Base-by-base conservation (phyloP, 2,329 filamentous ascomycete species). In the Ascochyta viciae-villosae region DNA sequence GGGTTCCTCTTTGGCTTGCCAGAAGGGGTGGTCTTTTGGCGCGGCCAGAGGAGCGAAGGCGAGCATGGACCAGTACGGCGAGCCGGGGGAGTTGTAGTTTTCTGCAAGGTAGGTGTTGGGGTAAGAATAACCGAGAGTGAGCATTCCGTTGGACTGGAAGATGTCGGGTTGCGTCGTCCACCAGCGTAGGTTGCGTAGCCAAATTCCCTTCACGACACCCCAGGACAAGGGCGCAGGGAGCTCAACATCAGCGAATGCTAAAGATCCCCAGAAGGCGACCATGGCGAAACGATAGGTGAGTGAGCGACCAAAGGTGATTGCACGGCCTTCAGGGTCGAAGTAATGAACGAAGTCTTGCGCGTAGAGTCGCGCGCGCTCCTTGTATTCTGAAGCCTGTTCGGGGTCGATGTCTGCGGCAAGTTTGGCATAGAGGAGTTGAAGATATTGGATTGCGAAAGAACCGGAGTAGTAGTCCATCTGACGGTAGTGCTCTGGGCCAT, bases 401-500 rank as follows among this genome's bases (percentile, higher is more conserved):
- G 85, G 85, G 63, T 93, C 90, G 9, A 77, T 78, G 2, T 88
- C 83, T 1, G 82, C 87, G 1, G 87, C 88, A 1, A 93, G 76
- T 61, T 90, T 90, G 29, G 89, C 85, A 62, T 93, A 94, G 0
- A 93, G 79, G 0, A 94, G 82, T 71, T 94, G 90, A 4, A 92
- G 77, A 64, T 91, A 90, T 64, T 93, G 90, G 53, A 93, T 94
- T 1, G 90, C 90, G 70, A 92, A 93, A 54, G 88, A 90, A 9
- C 89, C 90, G 0, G 89, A 92, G 74, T 93, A 94, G 70, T 93
- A 93, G 72, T 93, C 90, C 87, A 93, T 92, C 74, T 93, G 90
- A 54, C 90, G 89, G 54, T 92, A 90, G 13, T 87, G 87, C 66
- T 89, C 87, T 0, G 90, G 90, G 0, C 90, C 90, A 69, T 94